Percentiles rank a stretch among this genome's conserved stretches.
Evolutionary conservation across 345 rosid genomes (phyloP).

Genomic region (Camelina laxa): DNA sequence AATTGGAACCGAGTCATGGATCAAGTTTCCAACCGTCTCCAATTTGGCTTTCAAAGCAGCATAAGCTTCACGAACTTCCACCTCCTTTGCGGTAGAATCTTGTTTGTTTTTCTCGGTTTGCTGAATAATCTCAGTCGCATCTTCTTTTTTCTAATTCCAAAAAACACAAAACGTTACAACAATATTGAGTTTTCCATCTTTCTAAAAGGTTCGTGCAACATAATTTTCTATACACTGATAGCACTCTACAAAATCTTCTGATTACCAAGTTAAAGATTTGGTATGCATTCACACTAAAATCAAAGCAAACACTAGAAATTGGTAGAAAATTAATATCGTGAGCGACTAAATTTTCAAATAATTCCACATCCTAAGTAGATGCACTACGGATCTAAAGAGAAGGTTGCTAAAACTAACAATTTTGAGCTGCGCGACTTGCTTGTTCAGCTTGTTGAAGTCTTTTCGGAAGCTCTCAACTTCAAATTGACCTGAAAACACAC

Average conservation of each 20-base stretch:
- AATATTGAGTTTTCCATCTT: too few relatives aligned
- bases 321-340: neutral
- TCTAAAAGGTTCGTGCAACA: too few relatives aligned
- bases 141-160: constrained; percentile 49
- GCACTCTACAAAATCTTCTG: too few relatives aligned
- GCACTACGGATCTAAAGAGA: constrained; percentile 12
- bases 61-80: constrained; percentile 71
- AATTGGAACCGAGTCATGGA: constrained; percentile 88
- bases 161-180: neutral
- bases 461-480: constrained; percentile 68
- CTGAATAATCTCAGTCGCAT: constrained; percentile 52
- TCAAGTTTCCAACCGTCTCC: constrained; percentile 76
- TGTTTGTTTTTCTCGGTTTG: constrained; percentile 62
- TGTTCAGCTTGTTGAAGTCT: constrained; percentile 74
- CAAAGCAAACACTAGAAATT: neutral
- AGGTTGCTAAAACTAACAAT: constrained; percentile 52
- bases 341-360: neutral
- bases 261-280: too few relatives aligned
- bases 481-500: constrained; percentile 56
- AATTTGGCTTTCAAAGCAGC: constrained; percentile 60
- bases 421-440: constrained; percentile 72
- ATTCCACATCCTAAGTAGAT: neutral
- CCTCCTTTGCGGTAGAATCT: constrained; percentile 58
- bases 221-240: too few relatives aligned
- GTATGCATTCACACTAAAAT: neutral